Evolutionary conservation across 257 asterid species (phyloP).

Genomic region (Solanum acaule): DNA sequence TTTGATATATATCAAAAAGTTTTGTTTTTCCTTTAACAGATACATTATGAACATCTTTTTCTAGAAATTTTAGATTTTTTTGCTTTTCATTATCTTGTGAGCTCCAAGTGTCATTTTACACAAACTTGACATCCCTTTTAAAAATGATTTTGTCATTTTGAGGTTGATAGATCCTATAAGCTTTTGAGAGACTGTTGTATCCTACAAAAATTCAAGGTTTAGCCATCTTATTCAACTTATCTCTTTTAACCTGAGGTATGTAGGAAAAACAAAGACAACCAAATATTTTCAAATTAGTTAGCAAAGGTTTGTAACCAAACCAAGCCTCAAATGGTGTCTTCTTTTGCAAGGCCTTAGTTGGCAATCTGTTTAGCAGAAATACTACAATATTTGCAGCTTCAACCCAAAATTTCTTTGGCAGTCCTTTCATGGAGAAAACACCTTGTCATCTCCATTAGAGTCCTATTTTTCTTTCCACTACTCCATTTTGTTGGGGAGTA

Average conservation of each 20-base stretch:
- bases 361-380: no score
- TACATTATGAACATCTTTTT: no score
- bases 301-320: no score
- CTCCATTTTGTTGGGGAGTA: not conserved
- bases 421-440: not conserved
- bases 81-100: not conserved
- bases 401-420: not conserved
- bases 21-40: not conserved
- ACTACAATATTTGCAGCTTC: no score
- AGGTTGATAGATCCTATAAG: not conserved
- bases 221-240: not conserved
- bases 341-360: no score
- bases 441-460: not conserved
- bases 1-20: no score
- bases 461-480: not conserved
- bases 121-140: not conserved
- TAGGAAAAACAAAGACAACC: no score
- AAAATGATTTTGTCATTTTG: not conserved
- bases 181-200: not conserved
- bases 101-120: not conserved
- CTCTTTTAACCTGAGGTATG: not conserved
- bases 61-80: not conserved
- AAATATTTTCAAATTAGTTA: no score
- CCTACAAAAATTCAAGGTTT: not conserved
- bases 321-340: no score